Evolutionary conservation across 768 basidiomycete genomes (phyloP), one percentile per base, ranked within the genome.

Genomic region (Amanita rubescens): DNA sequence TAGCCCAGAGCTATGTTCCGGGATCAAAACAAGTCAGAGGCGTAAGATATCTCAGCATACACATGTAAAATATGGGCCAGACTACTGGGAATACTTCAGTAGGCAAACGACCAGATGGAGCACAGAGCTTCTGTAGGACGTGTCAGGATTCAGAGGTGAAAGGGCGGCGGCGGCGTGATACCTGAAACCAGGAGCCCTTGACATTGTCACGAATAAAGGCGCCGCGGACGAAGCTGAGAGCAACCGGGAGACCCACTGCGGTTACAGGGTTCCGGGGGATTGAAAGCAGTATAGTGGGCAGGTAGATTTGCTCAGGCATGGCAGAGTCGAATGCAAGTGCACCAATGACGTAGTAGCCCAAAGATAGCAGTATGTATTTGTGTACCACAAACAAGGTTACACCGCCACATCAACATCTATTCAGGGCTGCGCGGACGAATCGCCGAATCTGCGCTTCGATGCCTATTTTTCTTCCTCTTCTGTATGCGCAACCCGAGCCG

Each of bases 161-260:
- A 2, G 35, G n/a, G 25, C n/a, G 15, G 25, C n/a, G 22, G 14
- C 6, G 35, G 22, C 64, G 47, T n/a, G n/a, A n/a, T 58, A 80
- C 83, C 58, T 76, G 75, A 67, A 82, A 85, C 84, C 84, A 85
- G 48, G 71, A 66, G 53, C 75, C 73, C 58, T 71, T 68, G 24
- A 74, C 72, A 22, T 74, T 74, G 50, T 78, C 68, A 7, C 71
- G 68, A 3, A 80, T 76, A 30, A 71, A 67, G 22, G 68, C 67
- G 5, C 81, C 81, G 51, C 76, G 77, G 34, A 80, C 62, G 35
- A 77, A 69, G 32, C 84, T 83, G 0, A 82, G 65, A 34, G 72
- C 72, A 10, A 87, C 67, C 4, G 82, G 84, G 10, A 84, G 69
- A 12, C 81, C 82, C 8, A 85, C 70, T 1, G 82, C 81, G 11